Base-by-base conservation (phyloP, 768 basidiomycete species). In the Serendipita sp. region DNA sequence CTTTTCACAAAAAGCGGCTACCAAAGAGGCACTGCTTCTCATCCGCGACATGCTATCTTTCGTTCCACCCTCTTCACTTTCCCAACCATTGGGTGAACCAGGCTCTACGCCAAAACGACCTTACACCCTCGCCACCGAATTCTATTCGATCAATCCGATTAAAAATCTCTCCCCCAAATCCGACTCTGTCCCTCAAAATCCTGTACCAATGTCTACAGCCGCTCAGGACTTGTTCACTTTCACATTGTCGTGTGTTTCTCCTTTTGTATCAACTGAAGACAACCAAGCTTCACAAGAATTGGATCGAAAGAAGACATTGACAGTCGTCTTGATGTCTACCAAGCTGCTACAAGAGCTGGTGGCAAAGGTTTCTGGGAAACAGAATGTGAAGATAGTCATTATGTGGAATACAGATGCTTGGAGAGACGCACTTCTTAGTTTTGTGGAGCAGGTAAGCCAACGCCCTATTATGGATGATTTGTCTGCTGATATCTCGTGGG, bases 401-500 rank as follows among this genome's bases (percentile, higher is more conserved):
- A 63, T 73, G 0, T 92, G 89, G 89, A 72, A 83, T 48, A 83
- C 89, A 3, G 70, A 73, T 0, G 70, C 74, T 32, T 96, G 92
- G 92, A 73, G 88, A 3, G 69, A 76, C 1, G 72, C 72, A 4
- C 68, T 89, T 53, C 75, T 92, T 3, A 69, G 76, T 10, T 78
- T 74, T 38, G 72, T 91, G 46, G 77, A 83, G 63, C 73, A 80
- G 63, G 81, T 85, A 76, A 83, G 63, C 67, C 45, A 62, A 64
- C 66, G 69, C 24, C 60, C 64, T 15, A 41, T 48, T 65, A 41
- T 41, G 38, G 7, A 13, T 13, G 38, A 41, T 1, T 5, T 41
- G 2, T 13, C 7, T 2, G 38, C 38, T 41, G 38, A 41, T 41
- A 24, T 24, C 24, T 24, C 1, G 24, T 24, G 38, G 38, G 44